Conservation (phyloP, 371 early-diverging fungal genomes). For the Quaeritorhiza haematococci region DNA sequence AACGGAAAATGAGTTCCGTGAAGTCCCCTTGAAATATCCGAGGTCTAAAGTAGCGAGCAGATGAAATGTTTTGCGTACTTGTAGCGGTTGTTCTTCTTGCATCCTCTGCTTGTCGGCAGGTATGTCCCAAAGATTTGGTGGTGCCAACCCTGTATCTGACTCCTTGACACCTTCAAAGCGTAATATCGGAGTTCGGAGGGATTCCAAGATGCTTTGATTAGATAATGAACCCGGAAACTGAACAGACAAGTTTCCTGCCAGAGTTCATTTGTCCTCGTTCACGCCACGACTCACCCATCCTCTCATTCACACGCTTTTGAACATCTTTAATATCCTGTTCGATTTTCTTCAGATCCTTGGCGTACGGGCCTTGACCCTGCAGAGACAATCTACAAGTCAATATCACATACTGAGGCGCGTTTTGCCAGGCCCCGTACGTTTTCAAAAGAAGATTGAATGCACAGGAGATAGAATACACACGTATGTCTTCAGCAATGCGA, state of each 20-base stretch:
- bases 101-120: conserved; percentile 96
- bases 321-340: conserved; percentile 91
- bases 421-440: too few species aligned
- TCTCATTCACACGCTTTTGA: conserved; percentile 94
- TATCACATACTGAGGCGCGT: neutral
- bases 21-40: neutral
- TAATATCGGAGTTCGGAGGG: neutral
- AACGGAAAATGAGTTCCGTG: too few species aligned
- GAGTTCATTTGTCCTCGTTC: too few species aligned
- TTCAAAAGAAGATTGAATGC: neutral
- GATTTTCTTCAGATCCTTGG: conserved; percentile 82
- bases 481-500: conserved; percentile 89
- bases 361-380: conserved; percentile 96
- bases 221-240: neutral
- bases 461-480: conserved; percentile 46
- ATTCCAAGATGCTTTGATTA: neutral
- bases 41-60: conserved; percentile 16
- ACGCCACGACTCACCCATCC: conserved; percentile 66
- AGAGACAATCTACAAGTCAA: neutral
- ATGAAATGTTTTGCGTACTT: conserved; percentile 67
- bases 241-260: too few species aligned
- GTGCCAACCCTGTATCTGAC: conserved; percentile 99
- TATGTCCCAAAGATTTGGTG: conserved; percentile 98
- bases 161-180: conserved; percentile 99
- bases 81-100: conserved; percentile 95